Evolutionary conservation across 305 asterid species (phyloP), one percentile per base, ranked within the genome.

Genomic region (Caryopteris hybrid): DNA sequence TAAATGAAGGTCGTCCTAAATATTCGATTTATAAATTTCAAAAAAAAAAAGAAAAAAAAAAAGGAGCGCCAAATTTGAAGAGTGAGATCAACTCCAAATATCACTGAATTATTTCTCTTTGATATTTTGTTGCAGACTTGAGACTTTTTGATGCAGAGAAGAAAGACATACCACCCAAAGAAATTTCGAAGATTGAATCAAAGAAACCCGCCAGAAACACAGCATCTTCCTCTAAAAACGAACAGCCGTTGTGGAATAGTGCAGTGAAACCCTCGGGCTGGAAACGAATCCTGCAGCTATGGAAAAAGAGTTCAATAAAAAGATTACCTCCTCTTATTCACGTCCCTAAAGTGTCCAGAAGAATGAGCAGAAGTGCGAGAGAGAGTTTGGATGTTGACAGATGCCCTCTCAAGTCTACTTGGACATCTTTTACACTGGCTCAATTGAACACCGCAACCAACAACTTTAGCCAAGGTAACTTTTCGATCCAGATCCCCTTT

Each of bases 381-480:
- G 81, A 75, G 46, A 65, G 61, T 58, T 57, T 18, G 36, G 72
- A 72, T 16, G 18, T 10, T 6, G 76, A 71, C 43, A 38, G 18
- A 18, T 63, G 72, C 68, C 69, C 69, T 8, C 3, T 67, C 45
- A 76, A 63, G 23, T 68, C 80, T 48, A 8, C 79, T 6, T 87
- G 83, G 89, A 85, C 62, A 69, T 81, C 74, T 52, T 82, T 81
- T 55, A 69, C 86, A 6, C 76, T 78, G n/a, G 48, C 76, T 12
- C 85, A 85, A 7, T 61, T 78, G 27, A 53, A 76, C 48, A 39
- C 61, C 23, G 88, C 89, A 42, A 78, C 88, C 55, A 79, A 69
- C 73, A 78, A 83, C 68, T 87, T 83, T 59, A 78, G 85, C 81
- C 61, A 70, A 76, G 89, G 92, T 86, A 23, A 3, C 46, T 53